These are phyloP conservation scores for Tremella mesenterica DNA, from an alignment of 768 basidiomycete species.

Conservation along the genomic window DNA sequence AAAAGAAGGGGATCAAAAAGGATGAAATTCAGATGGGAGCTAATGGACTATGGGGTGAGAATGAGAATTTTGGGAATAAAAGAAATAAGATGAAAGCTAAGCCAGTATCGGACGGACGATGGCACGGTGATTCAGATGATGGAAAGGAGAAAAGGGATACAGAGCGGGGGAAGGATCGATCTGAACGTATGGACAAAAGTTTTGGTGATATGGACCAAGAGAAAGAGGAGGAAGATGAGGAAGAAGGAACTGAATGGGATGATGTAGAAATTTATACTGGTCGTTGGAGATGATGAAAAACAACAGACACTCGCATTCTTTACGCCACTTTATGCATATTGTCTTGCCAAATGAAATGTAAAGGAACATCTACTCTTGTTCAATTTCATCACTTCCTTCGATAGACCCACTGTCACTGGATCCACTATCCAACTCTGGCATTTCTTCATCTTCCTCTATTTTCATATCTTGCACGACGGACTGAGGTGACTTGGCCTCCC, in stretches of 20 bases:
- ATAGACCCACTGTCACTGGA: constrained; percentile 7
- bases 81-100: not conserved
- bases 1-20: no score
- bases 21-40: no score
- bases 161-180: not conserved
- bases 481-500: no score
- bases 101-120: not conserved
- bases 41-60: no score
- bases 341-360: no score
- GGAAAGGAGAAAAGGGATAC: not conserved
- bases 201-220: not conserved
- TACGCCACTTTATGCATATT: no score
- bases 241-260: no score
- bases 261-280: no score
- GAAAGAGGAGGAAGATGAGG: not conserved
- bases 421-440: constrained; percentile 25
- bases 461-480: no score
- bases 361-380: constrained; percentile 10
- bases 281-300: not conserved
- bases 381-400: constrained; percentile 14
- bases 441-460: constrained; percentile 19
- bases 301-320: no score
- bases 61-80: not conserved
- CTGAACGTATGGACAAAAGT: not conserved
- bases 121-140: not conserved